Base-by-base conservation (phyloP, 805 yeast species). In the Suhomyces pyralidae region DNA sequence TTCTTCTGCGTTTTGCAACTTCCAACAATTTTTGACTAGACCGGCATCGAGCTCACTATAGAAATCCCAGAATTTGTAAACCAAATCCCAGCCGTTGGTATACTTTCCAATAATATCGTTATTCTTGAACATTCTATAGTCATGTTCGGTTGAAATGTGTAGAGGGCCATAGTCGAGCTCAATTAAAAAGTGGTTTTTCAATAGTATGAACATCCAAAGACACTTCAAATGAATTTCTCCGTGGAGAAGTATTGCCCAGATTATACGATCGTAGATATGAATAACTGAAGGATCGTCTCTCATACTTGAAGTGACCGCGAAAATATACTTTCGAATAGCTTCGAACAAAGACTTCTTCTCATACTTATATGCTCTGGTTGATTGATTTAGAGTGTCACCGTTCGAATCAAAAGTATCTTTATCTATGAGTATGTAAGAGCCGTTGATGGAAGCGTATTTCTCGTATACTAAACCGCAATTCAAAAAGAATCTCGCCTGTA, bases 141-240 rank as follows among this genome's bases (percentile, higher is more conserved):
- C 69, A 68, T 49, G 80, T 65, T 60, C 64, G 61, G 54, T 55
- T 53, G 43, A 20, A 40, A 58, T 10, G 36, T 38, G 36, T 42
- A 64, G 19, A 20, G 71, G 62, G 12, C 69, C 61, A 49, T 49
- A 54, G 54, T 66, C 67, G 51, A 53, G 40, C 34, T 54, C 53
- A 24, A 62, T 55, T 51, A 49, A 53, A 42, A 56, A 71, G 48
- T 65, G 70, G 49, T 68, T 63, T 38, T 67, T 65, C 40, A 79
- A 56, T 15, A 66, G 62, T 50, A 66, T 67, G 56, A 80, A 78
- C 43, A 78, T 71, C 76, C 78, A 73, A 17, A 81, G 55, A 2
- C 72, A 61, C 44, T 68, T 72, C 8, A 78, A 24, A 52, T 76
- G 79, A 25, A 73, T 60, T 0, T 78, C 80, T 14, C 84, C 84